These are phyloP conservation scores for Tulasnella sp. DNA, from an alignment of 768 basidiomycete species.

Conservation along the genomic window DNA sequence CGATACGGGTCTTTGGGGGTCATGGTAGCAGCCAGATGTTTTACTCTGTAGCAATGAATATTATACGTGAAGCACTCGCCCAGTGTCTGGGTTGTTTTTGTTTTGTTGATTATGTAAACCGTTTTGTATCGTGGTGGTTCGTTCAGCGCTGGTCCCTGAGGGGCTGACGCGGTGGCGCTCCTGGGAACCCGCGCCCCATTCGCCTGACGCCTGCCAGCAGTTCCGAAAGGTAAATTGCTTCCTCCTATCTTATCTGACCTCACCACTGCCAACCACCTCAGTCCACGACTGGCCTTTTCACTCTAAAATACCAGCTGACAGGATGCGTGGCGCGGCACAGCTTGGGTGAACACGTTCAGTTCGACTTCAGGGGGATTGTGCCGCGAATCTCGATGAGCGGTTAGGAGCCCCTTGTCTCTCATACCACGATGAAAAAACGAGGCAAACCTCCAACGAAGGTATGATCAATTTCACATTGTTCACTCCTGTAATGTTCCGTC, in stretches of 20 bases:
- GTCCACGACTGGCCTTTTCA: not conserved
- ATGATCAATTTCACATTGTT: not conserved
- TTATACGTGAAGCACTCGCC: not conserved
- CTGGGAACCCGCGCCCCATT: not conserved
- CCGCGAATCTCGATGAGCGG: not conserved
- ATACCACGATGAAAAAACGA: not conserved
- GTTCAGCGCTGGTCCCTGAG: too few relatives aligned
- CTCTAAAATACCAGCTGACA: not conserved
- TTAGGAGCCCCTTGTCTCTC: not conserved
- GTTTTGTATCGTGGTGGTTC: not conserved
- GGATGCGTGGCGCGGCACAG: not conserved
- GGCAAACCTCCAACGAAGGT: not conserved
- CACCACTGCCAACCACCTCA: not conserved
- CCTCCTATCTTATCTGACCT: not conserved
- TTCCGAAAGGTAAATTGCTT: not conserved
- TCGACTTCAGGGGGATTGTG: not conserved
- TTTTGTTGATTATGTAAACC: not conserved
- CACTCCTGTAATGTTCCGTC: not conserved
- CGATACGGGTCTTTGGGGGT: not conserved
- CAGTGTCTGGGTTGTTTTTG: not conserved
- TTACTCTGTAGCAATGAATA: not conserved
- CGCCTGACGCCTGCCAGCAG: not conserved
- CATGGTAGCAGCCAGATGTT: not conserved
- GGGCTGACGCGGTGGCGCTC: not conserved
- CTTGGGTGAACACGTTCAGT: not conserved